Base-by-base conservation (phyloP, 1,284 basidiomycete species). In the Microstroma glucosiphilum region DNA sequence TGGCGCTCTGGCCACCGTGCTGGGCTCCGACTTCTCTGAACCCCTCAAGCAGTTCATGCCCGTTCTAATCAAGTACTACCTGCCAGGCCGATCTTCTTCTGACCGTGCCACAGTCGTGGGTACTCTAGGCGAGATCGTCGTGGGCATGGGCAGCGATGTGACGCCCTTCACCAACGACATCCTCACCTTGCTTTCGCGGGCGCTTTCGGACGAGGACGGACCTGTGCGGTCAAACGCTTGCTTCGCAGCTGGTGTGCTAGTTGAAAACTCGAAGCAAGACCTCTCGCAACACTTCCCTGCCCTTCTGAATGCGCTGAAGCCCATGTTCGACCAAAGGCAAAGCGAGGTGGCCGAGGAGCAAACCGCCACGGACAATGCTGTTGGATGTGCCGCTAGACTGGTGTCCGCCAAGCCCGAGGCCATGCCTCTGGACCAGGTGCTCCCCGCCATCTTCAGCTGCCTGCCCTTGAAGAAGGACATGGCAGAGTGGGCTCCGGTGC, bases 151-250 rank as follows among this genome's bases (percentile, higher is more conserved):
- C 83, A 81, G 80, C 57, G 87, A 89, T 37, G 85, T 97, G 68
- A 94, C 92, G 0, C 87, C 89, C 15, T 90, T 86, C 78, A 96
- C 96, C 1, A 69, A 71, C 48, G 85, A 89, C 53, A 68, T 79
- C n/a, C 71, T 79, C 48, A 67, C 73, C 23, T 59, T 75, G 37
- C 69, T 79, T 13, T 79, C 77, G 46, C 71, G 75, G 37, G 92
- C 90, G 9, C 85, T 98, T 37, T 81, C 85, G 65, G 96, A 98
- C 77, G 83, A 85, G 43, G 94, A 97, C 61, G 82, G 88, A 9
- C 92, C 97, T 80, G 93, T 98, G 4, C 87, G 91, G 73, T 93
- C 91, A 81, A 98, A 98, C 76, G 92, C 93, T 40, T 92, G 92
- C 11, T 99, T 96, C 77, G 93, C 92, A 25, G 84, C 88, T 40